Percentiles rank a stretch among this genome's conserved stretches.
These are phyloP conservation scores for Gracilaria vermiculophylla DNA, from an alignment of 23 red algal genomes.

Conservation along the genomic window DNA sequence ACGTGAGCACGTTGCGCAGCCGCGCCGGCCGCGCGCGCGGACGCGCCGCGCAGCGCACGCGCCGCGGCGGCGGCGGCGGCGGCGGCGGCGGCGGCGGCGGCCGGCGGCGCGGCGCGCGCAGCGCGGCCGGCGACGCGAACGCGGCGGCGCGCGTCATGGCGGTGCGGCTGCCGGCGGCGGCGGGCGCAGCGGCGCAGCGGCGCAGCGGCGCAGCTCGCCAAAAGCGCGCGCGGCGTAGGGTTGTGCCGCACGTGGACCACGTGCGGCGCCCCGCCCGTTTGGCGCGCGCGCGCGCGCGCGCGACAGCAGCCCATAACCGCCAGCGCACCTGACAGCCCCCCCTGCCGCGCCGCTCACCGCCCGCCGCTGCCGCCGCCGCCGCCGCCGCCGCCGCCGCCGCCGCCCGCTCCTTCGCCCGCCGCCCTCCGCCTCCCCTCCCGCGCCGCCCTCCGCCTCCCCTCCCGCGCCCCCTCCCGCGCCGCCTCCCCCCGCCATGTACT, in stretches of 20 bases:
- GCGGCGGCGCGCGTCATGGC: background rate
- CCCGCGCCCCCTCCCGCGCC: background rate
- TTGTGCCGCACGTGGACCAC: background rate
- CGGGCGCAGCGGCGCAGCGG: background rate
- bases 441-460: background rate
- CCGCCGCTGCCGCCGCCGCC: background rate
- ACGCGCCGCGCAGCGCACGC: background rate
- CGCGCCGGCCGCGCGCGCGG: too few relatives aligned
- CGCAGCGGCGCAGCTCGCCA: background rate
- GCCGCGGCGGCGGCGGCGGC: background rate
- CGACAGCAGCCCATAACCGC: too few relatives aligned
- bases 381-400: background rate
- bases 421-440: background rate
- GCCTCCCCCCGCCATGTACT: conserved; percentile 4
- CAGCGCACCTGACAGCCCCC: background rate
- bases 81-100: background rate
- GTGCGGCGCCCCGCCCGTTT: background rate
- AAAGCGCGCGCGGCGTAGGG: background rate
- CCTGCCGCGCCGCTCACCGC: background rate
- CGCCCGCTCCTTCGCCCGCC: background rate
- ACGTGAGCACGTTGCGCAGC: conserved; percentile 1
- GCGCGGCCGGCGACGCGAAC: background rate
- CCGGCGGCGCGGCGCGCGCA: background rate
- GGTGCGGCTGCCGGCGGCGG: background rate
- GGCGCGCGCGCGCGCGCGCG: background rate